phyloP scores from a whole-genome alignment of 108 stramenopile species.

The Nitzschia palea region DNA sequence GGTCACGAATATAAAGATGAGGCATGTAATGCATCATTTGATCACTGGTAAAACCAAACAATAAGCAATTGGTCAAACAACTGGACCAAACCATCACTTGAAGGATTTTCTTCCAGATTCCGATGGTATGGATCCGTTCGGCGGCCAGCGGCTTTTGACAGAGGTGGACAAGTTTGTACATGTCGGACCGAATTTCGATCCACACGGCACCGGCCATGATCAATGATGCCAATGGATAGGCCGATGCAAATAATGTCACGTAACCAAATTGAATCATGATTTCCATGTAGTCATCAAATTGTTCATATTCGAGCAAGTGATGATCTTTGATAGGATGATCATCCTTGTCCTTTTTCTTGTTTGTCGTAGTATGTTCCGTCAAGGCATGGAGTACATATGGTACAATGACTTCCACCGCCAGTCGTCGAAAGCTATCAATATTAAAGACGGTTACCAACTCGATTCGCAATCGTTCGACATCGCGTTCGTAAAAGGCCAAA shows the following conservation, averaged over 20 bases:
- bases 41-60: constrained; percentile 71
- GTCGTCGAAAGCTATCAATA: constrained; percentile 55
- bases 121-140: constrained; percentile 36
- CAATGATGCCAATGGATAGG: constrained; percentile 77
- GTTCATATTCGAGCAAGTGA: constrained; percentile 61
- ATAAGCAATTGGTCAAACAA: constrained; percentile 78
- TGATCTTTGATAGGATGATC: constrained; percentile 6
- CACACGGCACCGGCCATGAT: constrained; percentile 59
- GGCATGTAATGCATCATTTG: constrained; percentile 82
- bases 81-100: constrained; percentile 56
- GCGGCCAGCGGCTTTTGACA: constrained; percentile 41
- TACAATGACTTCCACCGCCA: constrained; percentile 49
- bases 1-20: constrained; percentile 46
- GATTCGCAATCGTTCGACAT: constrained; percentile 53
- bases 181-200: constrained; percentile 68
- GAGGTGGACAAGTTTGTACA: constrained; percentile 61
- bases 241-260: constrained; percentile 81
- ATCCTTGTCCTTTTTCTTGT: background rate
- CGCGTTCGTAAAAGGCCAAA: constrained; percentile 77
- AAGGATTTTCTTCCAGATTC: constrained; percentile 72
- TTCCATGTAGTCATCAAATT: constrained; percentile 88
- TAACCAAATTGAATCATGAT: constrained; percentile 86
- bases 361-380: background rate
- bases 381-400: constrained; percentile 33
- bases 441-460: constrained; percentile 67